These are phyloP conservation scores for Cadophora malorum DNA, from an alignment of 2,329 filamentous ascomycete genomes.

Conservation along the genomic window DNA sequence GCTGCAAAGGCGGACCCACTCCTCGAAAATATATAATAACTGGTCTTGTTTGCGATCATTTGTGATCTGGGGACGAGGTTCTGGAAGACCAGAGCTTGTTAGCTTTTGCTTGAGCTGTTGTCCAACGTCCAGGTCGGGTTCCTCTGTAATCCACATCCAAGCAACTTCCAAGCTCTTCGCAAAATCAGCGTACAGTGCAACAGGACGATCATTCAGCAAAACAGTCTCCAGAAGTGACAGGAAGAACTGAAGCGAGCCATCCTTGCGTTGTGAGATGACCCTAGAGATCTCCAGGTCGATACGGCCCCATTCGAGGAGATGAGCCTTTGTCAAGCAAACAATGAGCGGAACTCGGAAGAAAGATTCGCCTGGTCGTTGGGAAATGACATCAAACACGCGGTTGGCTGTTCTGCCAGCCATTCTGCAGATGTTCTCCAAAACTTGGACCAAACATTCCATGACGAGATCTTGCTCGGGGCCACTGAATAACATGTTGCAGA, in stretches of 20 bases:
- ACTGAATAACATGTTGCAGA: conserved; percentile 62
- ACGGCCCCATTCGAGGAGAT: conserved; percentile 66
- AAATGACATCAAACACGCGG: conserved; percentile 62
- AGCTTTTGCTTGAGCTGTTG: conserved; percentile 75
- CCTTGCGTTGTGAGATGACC: conserved; percentile 73
- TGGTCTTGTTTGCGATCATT: conserved; percentile 77
- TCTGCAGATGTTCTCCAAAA: conserved; percentile 65
- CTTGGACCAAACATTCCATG: conserved; percentile 67
- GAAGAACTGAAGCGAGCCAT: conserved; percentile 79
- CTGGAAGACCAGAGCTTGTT: conserved; percentile 57
- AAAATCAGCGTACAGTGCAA: conserved; percentile 85
- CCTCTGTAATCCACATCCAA: conserved; percentile 80
- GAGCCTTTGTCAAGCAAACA: conserved; percentile 62
- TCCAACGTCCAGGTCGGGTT: conserved; percentile 68
- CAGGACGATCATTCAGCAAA: conserved; percentile 77
- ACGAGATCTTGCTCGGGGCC: conserved; percentile 58
- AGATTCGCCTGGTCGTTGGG: conserved; percentile 60
- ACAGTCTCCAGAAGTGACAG: conserved; percentile 79
- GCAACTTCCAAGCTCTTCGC: conserved; percentile 81
- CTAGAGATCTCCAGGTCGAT: conserved; percentile 77
- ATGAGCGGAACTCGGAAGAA: conserved; percentile 65
- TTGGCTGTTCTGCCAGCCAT: conserved; percentile 59
- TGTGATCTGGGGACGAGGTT: conserved; percentile 58
- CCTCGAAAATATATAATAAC: conserved; percentile 93
- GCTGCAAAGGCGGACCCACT: conserved; percentile 87